These are phyloP conservation scores for Sporothrix globosa DNA, from an alignment of 2,329 filamentous ascomycete genomes.

Conservation along the genomic window DNA sequence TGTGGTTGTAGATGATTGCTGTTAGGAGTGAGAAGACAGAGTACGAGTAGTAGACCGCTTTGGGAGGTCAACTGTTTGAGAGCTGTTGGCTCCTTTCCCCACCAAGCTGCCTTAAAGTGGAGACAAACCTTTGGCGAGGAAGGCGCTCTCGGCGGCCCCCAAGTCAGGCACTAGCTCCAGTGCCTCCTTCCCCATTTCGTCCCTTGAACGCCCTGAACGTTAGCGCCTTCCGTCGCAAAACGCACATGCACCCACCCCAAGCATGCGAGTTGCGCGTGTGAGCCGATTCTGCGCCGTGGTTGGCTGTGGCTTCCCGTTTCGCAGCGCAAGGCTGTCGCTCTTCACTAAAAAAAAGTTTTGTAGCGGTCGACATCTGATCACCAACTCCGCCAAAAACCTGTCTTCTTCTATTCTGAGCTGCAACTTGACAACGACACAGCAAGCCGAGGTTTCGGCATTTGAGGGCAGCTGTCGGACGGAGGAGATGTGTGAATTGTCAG, in stretches of 20 bases:
- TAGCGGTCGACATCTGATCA: background rate
- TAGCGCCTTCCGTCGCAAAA: constrained; percentile 17
- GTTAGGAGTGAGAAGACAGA: background rate
- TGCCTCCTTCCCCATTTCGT: constrained; percentile 12
- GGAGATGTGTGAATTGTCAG: background rate
- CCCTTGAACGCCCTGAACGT: background rate
- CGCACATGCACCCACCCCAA: background rate
- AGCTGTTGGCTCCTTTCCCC: constrained; percentile 22
- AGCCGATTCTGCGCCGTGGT: constrained; percentile 31
- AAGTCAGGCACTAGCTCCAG: constrained; percentile 14
- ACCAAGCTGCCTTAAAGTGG: constrained; percentile 23
- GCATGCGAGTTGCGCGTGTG: constrained; percentile 20
- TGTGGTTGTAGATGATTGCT: background rate
- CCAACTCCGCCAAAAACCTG: background rate
- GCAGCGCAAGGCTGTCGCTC: constrained; percentile 30
- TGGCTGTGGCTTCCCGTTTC: constrained; percentile 25
- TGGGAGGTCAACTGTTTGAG: background rate
- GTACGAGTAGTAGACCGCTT: constrained; percentile 13
- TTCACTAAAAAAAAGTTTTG: constrained; percentile 25
- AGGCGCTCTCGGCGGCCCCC: background rate
- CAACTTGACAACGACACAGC: constrained; percentile 3
- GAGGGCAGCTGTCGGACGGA: background rate
- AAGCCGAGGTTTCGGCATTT: too few species aligned
- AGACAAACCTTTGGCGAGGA: background rate
- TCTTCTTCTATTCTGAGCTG: background rate